Percentiles rank a stretch among this genome's conserved stretches.
Conservation (phyloP, 2,329 filamentous ascomycete genomes). For the Cladosporium austrohemisphaericum region DNA sequence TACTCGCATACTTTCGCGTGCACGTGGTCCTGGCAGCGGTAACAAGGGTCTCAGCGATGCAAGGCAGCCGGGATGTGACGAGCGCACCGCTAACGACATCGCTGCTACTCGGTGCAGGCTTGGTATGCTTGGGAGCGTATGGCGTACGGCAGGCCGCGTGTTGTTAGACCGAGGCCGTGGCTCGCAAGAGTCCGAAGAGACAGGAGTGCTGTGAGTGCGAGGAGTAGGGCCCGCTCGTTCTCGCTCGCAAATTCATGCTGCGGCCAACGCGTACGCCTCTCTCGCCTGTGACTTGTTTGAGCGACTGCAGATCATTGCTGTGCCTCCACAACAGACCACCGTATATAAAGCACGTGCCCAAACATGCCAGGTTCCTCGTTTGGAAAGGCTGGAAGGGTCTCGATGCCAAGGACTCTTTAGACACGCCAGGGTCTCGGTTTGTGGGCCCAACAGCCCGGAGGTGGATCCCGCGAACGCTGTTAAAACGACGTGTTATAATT, state of each 20-base stretch:
- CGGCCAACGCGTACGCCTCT: slow-evolving; percentile 2
- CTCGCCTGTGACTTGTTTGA: neutral
- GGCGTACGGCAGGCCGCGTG: slow-evolving; percentile 9
- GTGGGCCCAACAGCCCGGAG: neutral
- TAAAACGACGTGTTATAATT: no score
- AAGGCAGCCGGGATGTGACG: neutral
- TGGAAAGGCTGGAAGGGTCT: no score
- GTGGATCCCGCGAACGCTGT: no score
- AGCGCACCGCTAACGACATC: neutral
- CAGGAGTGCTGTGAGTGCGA: neutral
- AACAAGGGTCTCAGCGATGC: slow-evolving; percentile 6
- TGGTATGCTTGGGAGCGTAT: slow-evolving; percentile 6
- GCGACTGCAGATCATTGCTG: neutral
- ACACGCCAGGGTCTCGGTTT: slow-evolving; percentile 1
- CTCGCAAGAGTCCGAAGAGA: neutral
- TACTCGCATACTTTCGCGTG: slow-evolving; percentile 5
- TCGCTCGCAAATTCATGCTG: neutral
- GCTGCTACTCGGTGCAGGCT: neutral
- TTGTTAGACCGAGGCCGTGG: slow-evolving; percentile 5
- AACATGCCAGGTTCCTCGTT: no score
- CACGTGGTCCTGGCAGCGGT: slow-evolving; percentile 5
- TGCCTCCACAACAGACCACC: neutral
- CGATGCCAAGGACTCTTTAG: slow-evolving; percentile 4
- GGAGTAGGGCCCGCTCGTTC: neutral
- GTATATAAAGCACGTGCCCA: slow-evolving; percentile 1